Evolutionary conservation across 352 stramenopile genomes (phyloP), one percentile per base, ranked within the genome.

Genomic region (Nothophytophthora sp.): DNA sequence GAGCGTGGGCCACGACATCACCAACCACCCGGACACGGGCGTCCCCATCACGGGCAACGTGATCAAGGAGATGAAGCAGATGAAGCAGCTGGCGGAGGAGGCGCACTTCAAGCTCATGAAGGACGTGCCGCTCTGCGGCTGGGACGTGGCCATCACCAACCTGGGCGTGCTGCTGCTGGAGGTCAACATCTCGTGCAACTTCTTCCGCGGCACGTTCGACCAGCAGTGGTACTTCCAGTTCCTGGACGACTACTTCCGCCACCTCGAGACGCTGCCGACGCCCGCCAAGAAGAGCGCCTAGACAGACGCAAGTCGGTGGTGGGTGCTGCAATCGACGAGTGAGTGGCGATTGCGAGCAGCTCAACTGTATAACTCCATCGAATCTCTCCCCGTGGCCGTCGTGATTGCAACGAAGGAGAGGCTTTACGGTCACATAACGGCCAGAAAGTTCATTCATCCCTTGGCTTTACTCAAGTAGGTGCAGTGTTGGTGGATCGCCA

Each of bases 101-200:
- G 88, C 90, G 19, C 92, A 98, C 69, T 86, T 77, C 39, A 89
- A 92, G 67, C 80, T 98, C 56, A 92, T 97, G 74, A 92, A 94
- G 50, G 76, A 96, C 61, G 90, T 98, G 35, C 92, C 90, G 32
- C 73, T 98, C 16, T 95, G 90, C 25, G 90, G 92, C 30, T 98
- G 90, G 90, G 92, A 98, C 50, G 90, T 98, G 28, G 90, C 91
- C 24, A 78, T 98, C 48, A 97, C 92, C 42, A 90, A 89, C 60
- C 72, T 95, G 51, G 90, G 90, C 29, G 82, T 96, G 50, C 60
- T 96, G 27, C 69, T 97, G 45, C 58, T 95, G 37, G 86, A 97
- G 48, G 89, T 96, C 28, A 97, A 97, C 73, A 90, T 97, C 39
- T 97, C 88, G 50, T 98, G 92, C 75, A 98, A 98, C 66, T 98